phyloP scores from a whole-genome alignment of 2,329 filamentous ascomycete species.

The Xylariaceae sp. region DNA sequence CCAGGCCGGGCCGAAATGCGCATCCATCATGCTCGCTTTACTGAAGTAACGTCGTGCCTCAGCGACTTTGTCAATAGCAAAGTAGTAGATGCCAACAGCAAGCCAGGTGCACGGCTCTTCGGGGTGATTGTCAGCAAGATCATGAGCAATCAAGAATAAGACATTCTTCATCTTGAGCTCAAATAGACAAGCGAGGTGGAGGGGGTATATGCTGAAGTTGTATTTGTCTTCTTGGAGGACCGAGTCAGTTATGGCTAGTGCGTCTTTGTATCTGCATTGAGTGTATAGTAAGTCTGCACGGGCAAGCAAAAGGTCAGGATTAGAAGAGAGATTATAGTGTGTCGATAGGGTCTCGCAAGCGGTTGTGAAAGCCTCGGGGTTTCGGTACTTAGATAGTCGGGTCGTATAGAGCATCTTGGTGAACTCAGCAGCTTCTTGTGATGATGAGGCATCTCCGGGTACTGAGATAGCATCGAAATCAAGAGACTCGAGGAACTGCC shows the following conservation, averaged over 20 bases:
- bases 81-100: slow-evolving; percentile 92
- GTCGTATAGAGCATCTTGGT: slow-evolving; percentile 96
- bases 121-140: slow-evolving; percentile 85
- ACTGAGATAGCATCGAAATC: slow-evolving; percentile 82
- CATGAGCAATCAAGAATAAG: slow-evolving; percentile 87
- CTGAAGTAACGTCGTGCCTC: slow-evolving; percentile 95
- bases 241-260: slow-evolving; percentile 75
- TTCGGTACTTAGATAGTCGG: slow-evolving; percentile 89
- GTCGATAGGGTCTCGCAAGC: slow-evolving; percentile 89
- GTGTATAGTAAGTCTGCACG: slow-evolving; percentile 90
- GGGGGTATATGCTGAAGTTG: slow-evolving; percentile 82
- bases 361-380: slow-evolving; percentile 74
- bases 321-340: slow-evolving; percentile 82
- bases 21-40: slow-evolving; percentile 95
- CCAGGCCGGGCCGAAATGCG: slow-evolving; percentile 96
- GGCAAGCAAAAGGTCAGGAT: slow-evolving; percentile 86
- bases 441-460: slow-evolving; percentile 59
- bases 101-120: slow-evolving; percentile 91
- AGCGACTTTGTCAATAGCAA: slow-evolving; percentile 81
- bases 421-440: slow-evolving; percentile 88
- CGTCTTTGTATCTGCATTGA: slow-evolving; percentile 88
- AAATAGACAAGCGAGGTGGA: slow-evolving; percentile 87
- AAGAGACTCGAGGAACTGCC: slow-evolving; percentile 80
- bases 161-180: slow-evolving; percentile 84
- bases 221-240: slow-evolving; percentile 82